Evolutionary conservation across 2,329 filamentous ascomycete species (phyloP), one percentile per base, ranked within the genome.

Genomic region (Colletotrichum echinochloae): DNA sequence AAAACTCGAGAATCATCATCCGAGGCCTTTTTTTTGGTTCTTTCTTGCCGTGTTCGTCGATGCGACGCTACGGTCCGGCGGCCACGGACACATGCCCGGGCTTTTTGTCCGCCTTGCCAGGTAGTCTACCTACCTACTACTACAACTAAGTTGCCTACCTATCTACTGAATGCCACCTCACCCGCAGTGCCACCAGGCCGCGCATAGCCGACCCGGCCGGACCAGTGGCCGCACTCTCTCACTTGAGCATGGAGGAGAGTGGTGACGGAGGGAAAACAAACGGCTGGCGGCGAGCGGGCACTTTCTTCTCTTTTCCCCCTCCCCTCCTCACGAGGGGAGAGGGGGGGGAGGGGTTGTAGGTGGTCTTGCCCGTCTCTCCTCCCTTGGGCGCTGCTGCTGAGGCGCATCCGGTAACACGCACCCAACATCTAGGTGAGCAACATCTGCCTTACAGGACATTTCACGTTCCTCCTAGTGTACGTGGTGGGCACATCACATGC

Each of bases 171-270:
- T n/a, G n/a, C n/a, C n/a, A n/a, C n/a, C n/a, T n/a, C n/a, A n/a
- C 48, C 44, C 44, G 16, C 44, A 46, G 14, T 48, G 6, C n/a
- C 35, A 39, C 44, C 30, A 48, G 57, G 57, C 49, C 56, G 28
- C 39, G 65, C 65, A 63, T 67, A 49, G 63, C 49, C 65, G 65
- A 67, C 30, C 49, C 39, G 57, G 33, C 48, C 65, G 57, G 65
- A 60, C 49, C 57, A 60, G 57, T 30, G 49, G 57, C 44, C 57
- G 30, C 51, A 54, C 39, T 20, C 35, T 20, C 51, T 55, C 51
- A 35, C 20, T 28, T 23, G 51, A 33, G n/a, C 51, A 4, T 11
- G 30, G 20, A 54, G 20, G 28, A 60, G 8, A 12, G 41, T 4
- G 56, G 41, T 16, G 41, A 14, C 41, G 20, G 37, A 44, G 18